Evolutionary conservation across 2,329 filamentous ascomycete species (phyloP), one percentile per base, ranked within the genome.

Genomic region (Stachybotrys elegans): DNA sequence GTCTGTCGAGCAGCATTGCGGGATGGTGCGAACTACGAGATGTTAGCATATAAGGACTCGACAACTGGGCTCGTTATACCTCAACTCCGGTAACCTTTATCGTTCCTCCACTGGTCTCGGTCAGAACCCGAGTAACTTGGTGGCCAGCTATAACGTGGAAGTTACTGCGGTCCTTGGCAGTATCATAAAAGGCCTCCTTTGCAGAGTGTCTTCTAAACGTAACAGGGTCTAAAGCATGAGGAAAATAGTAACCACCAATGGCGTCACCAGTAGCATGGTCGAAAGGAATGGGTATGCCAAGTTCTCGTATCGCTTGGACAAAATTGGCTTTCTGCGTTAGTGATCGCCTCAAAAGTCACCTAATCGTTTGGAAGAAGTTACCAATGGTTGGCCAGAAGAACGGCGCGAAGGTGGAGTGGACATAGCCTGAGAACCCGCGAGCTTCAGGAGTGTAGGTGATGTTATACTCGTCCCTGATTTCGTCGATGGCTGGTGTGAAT

Each of bases 371-470:
- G 4, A 27, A 17, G 9, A 1, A 35, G 52, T 44, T 21, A 55
- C 53, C 52, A 0, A 53, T 55, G 5, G 53, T 56, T 5, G 53
- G 53, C 53, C 53, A 55, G 40, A 56, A 51, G 40, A 52, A 55
- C 3, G 53, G 48, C 4, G 53, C 51, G 20, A 51, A 56, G 3
- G 42, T 56, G 1, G 53, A 32, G 6, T 55, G 46, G 22, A 55
- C 43, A 5, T 51, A 49, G 1, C 53, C 53, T 0, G 42, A 48
- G 11, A 44, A 44, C 0, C 53, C 53, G 35, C 56, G 53, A 4
- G 42, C 38, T 4, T 44, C 42, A 4, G 40, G 9, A 21, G 55
- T 53, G 1, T 25, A 39, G 2, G 53, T 56, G 3, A 55, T 37
- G 5, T 41, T 38, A 19, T 55, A 55, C 19, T 52, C 45, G 4